These are phyloP conservation scores for Phanerodontia chrysosporium DNA, from an alignment of 768 basidiomycete genomes.

Conservation along the genomic window DNA sequence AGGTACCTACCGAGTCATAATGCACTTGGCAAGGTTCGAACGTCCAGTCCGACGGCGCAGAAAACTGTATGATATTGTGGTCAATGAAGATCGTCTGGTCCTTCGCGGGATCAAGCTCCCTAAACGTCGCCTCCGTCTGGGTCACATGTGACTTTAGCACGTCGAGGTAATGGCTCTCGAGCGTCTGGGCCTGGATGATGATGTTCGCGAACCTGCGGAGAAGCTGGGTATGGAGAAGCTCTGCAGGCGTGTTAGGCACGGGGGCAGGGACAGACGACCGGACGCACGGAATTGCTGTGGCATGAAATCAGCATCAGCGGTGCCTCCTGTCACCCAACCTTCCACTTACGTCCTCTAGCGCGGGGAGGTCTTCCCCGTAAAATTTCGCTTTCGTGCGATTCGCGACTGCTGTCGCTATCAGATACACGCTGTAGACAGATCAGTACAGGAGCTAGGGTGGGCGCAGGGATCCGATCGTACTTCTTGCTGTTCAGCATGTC, in stretches of 20 bases:
- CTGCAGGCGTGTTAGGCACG: conserved; percentile 35
- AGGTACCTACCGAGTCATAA: conserved; percentile 65
- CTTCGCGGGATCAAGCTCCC: conserved; percentile 46
- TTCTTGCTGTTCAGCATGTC: conserved; percentile 85
- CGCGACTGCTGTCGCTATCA: conserved; percentile 66
- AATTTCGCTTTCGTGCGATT: conserved; percentile 70
- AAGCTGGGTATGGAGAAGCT: conserved; percentile 65
- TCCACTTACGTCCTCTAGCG: conserved; percentile 62
- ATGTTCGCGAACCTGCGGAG: conserved; percentile 51
- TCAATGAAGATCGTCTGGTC: conserved; percentile 74
- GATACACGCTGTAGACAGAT: conserved; percentile 46
- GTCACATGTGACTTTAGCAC: conserved; percentile 46
- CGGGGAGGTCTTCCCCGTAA: conserved; percentile 65
- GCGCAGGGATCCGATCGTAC: conserved; percentile 32
- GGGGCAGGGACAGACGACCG: too few relatives aligned
- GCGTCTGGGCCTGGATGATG: conserved; percentile 52
- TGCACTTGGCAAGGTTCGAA: conserved; percentile 74
- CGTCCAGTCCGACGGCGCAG: conserved; percentile 57
- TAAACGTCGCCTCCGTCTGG: conserved; percentile 44
- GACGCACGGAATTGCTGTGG: conserved; percentile 52
- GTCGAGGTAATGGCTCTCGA: conserved; percentile 59
- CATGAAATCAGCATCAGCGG: conserved; percentile 1
- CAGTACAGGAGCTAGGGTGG: background rate
- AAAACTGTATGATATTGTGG: conserved; percentile 65
- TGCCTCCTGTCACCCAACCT: background rate